Evolutionary conservation across 2,329 filamentous ascomycete species (phyloP).

Genomic region (Parascedosporium putredinis): DNA sequence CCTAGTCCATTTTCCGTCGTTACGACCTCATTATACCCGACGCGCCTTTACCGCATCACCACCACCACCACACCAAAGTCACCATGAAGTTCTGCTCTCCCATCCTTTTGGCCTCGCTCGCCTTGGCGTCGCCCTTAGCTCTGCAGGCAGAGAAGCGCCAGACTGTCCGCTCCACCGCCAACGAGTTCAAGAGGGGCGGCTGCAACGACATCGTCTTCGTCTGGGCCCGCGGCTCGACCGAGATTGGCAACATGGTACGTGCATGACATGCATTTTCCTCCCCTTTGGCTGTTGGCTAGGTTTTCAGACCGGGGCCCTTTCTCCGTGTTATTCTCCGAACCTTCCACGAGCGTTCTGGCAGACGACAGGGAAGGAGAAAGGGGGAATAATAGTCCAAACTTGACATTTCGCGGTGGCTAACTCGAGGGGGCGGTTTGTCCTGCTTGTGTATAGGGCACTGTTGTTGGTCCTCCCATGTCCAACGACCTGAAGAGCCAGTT

Average conservation of each 20-base stretch:
- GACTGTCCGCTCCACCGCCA: conserved; percentile 13
- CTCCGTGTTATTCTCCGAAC: too few relatives aligned
- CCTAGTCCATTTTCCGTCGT: too few relatives aligned
- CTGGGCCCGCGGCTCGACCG: conserved; percentile 16
- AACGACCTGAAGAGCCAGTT: conserved; percentile 12
- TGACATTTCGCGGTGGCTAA: too few relatives aligned
- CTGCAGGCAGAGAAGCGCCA: not conserved
- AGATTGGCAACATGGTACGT: conserved; percentile 15
- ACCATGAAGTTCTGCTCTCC: not conserved
- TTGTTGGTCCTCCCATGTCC: conserved; percentile 11
- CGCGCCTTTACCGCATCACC: too few relatives aligned
- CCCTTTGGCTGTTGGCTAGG: not conserved
- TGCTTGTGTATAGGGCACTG: conserved; percentile 10
- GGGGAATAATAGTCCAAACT: too few relatives aligned
- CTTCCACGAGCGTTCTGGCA: too few relatives aligned
- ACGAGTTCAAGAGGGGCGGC: conserved; percentile 16
- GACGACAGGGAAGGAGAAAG: too few relatives aligned
- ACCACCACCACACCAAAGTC: too few relatives aligned
- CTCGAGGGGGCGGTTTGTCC: too few relatives aligned
- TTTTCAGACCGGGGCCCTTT: not conserved
- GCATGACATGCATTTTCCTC: not conserved
- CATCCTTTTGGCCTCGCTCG: not conserved
- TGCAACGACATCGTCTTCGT: conserved; percentile 17
- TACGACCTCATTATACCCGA: too few relatives aligned
- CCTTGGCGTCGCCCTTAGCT: not conserved